phyloP scores from a whole-genome alignment of 2,329 filamentous ascomycete genomes.

The Diaporthe citrichinensis region DNA sequence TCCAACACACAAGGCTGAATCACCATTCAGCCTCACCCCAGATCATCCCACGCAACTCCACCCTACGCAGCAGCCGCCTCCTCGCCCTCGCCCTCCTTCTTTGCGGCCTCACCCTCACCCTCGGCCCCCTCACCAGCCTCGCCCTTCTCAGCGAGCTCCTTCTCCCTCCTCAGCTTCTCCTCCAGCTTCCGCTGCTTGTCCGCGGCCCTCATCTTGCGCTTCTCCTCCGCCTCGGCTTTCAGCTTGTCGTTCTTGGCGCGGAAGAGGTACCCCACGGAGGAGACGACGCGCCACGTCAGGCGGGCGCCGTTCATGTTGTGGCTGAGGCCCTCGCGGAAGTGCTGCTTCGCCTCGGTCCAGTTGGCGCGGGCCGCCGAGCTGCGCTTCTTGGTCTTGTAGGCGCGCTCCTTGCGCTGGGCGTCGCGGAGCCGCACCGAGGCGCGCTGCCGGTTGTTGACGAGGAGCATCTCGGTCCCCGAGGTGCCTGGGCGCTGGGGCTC shows the following conservation, averaged over 20 bases:
- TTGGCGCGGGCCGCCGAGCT: conserved; percentile 55
- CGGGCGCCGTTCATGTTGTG: conserved; percentile 55
- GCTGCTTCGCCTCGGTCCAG: conserved; percentile 55
- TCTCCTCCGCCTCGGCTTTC: conserved; percentile 49
- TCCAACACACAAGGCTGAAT: neutral
- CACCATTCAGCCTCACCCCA: neutral
- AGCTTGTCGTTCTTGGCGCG: conserved; percentile 54
- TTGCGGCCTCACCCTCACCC: neutral
- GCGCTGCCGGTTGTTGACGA: conserved; percentile 54
- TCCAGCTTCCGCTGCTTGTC: conserved; percentile 50
- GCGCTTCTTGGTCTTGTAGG: conserved; percentile 59
- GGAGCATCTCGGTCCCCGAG: conserved; percentile 59
- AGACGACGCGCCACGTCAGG: conserved; percentile 51
- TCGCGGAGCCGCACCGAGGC: conserved; percentile 55
- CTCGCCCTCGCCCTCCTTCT: neutral
- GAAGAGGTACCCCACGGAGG: conserved; percentile 53
- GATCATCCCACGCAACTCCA: neutral
- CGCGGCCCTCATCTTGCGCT: conserved; percentile 49
- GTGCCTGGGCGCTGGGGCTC: conserved; percentile 57
- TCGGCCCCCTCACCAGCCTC: neutral
- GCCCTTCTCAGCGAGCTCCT: conserved; percentile 37
- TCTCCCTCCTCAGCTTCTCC: conserved; percentile 37
- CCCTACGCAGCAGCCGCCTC: neutral
- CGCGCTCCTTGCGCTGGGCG: conserved; percentile 57
- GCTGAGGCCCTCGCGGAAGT: conserved; percentile 54